Conservation (phyloP, 257 asterid species). For the Ballota nigra region DNA sequence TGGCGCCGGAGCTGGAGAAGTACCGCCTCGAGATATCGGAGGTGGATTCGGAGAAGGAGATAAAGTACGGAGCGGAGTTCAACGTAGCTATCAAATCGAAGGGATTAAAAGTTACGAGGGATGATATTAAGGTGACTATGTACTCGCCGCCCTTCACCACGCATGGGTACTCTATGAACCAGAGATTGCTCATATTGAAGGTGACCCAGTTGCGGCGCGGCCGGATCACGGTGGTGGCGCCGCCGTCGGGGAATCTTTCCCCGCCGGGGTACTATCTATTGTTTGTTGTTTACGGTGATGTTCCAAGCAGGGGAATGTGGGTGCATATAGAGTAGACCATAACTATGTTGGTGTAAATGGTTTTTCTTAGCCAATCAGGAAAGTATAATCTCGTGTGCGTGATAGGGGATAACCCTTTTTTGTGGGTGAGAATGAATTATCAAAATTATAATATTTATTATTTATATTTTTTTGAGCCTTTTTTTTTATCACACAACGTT, state of each 20-base stretch:
- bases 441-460: background rate
- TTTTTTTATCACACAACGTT: too few species aligned
- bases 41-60: constrained; percentile 14
- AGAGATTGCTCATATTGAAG: constrained; percentile 68
- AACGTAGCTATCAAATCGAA: constrained; percentile 12
- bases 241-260: constrained; percentile 64
- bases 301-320: constrained; percentile 86
- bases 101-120: background rate
- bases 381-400: too few species aligned
- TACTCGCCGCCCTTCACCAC: constrained; percentile 92
- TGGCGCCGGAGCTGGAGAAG: constrained; percentile 41
- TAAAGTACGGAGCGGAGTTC: constrained; percentile 50
- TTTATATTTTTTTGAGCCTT: background rate
- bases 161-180: constrained; percentile 83
- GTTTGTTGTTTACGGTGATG: constrained; percentile 68
- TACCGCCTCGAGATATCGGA: constrained; percentile 42
- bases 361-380: background rate
- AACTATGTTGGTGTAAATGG: background rate
- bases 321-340: constrained; percentile 41
- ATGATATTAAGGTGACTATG: constrained; percentile 56
- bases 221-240: constrained; percentile 52
- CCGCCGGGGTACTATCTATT: constrained; percentile 82
- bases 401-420: background rate
- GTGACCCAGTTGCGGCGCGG: constrained; percentile 16
- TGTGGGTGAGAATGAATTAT: background rate